Evolutionary conservation across 495 filamentous ascomycete genomes (phyloP).

Genomic region (Neurospora sp.): DNA sequence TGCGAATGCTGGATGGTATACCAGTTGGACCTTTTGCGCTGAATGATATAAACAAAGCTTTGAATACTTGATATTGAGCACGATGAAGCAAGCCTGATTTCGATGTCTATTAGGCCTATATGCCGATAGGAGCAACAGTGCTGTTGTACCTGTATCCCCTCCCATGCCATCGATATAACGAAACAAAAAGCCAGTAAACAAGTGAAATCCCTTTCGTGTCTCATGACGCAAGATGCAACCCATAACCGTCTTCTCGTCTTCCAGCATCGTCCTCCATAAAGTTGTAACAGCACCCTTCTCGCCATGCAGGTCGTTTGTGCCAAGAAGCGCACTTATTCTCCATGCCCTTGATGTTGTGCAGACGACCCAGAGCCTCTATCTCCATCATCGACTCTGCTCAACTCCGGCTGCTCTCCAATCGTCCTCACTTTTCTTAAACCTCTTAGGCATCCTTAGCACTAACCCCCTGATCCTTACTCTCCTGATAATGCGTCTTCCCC

Average conservation of each 20-base stretch:
- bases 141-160: not conserved
- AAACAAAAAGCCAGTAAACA: not conserved
- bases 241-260: not conserved
- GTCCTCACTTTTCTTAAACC: too few species aligned
- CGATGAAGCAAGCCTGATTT: not conserved
- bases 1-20: too few species aligned
- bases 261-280: not conserved
- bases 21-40: not conserved
- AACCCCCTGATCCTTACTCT: not conserved
- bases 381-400: not conserved
- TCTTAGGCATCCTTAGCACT: not conserved
- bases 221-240: not conserved
- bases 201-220: not conserved
- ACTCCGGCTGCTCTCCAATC: not conserved
- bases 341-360: not conserved
- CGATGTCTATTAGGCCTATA: not conserved
- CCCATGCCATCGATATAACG: not conserved
- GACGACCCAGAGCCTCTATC: not conserved
- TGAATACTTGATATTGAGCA: not conserved
- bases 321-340: not conserved
- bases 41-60: not conserved
- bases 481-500: slow-evolving; percentile 13
- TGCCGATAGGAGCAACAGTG: not conserved
- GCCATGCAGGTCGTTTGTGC: not conserved
- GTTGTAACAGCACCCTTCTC: not conserved